Percentiles rank a stretch among this genome's conserved stretches.
phyloP scores from a whole-genome alignment of 768 basidiomycete genomes.

The Tephrocybe sp. region DNA sequence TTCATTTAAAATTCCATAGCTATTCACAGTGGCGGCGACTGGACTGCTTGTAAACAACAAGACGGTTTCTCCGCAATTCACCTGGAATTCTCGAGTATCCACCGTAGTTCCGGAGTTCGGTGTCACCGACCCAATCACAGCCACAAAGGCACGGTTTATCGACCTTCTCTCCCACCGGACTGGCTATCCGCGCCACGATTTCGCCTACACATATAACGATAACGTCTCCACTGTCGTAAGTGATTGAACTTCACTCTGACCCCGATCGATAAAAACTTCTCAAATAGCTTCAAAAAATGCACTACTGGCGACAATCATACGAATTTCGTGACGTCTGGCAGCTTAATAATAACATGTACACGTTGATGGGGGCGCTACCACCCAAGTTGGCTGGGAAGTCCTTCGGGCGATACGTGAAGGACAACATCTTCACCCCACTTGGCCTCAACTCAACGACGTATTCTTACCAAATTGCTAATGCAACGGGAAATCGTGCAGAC shows the following conservation, averaged over 20 bases:
- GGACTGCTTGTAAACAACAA: conserved; percentile 28
- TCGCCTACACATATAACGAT: conserved; percentile 13
- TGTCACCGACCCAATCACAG: conserved; percentile 22
- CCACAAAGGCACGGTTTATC: conserved; percentile 17
- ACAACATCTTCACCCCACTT: conserved; percentile 27
- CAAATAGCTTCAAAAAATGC: conserved; percentile 17
- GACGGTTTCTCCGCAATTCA: conserved; percentile 22
- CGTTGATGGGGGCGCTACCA: conserved; percentile 24
- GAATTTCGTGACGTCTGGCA: conserved; percentile 29
- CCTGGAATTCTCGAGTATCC: conserved; percentile 25
- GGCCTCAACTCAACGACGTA: conserved; percentile 29
- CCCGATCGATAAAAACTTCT: background rate
- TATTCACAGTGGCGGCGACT: conserved; percentile 24
- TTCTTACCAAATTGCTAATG: conserved; percentile 23
- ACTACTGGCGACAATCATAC: conserved; percentile 25
- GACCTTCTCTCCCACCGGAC: conserved; percentile 24
- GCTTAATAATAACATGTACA: conserved; percentile 31
- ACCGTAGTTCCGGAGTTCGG: conserved; percentile 25
- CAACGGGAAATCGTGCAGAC: conserved; percentile 25
- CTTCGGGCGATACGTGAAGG: conserved; percentile 26
- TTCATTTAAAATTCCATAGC: conserved; percentile 10
- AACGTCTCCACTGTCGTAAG: conserved; percentile 9
- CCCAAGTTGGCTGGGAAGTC: conserved; percentile 17
- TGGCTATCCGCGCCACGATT: conserved; percentile 20
- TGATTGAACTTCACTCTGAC: background rate